Evolutionary conservation across 2,329 filamentous ascomycete species (phyloP).

Genomic region (Calonectria pteridis): DNA sequence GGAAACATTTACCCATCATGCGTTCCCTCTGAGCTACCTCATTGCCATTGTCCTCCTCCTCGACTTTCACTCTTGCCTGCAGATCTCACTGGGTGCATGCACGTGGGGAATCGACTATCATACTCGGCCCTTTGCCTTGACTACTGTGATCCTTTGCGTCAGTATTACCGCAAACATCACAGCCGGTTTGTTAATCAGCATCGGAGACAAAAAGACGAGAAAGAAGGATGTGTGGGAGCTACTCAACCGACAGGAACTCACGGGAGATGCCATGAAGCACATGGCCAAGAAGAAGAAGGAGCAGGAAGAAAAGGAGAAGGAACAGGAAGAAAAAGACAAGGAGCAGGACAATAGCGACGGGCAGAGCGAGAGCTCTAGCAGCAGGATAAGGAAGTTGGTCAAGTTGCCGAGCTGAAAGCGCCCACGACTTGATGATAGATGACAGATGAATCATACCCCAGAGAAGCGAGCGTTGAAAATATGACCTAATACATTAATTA

Average conservation of each 20-base stretch:
- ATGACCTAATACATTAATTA: constrained; percentile 7
- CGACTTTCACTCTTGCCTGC: constrained; percentile 83
- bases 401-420: constrained; percentile 14
- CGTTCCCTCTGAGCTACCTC: constrained; percentile 81
- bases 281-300: constrained; percentile 58
- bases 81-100: constrained; percentile 81
- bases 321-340: constrained; percentile 24
- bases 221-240: constrained; percentile 89
- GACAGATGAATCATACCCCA: constrained; percentile 2
- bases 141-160: constrained; percentile 83
- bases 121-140: constrained; percentile 77
- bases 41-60: constrained; percentile 83
- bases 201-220: constrained; percentile 81
- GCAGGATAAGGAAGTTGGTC: constrained; percentile 11
- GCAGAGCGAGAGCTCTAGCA: constrained; percentile 15
- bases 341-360: constrained; percentile 20
- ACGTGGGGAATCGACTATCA: constrained; percentile 85
- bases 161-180: constrained; percentile 83
- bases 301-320: constrained; percentile 36
- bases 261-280: constrained; percentile 66
- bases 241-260: constrained; percentile 82
- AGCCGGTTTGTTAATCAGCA: constrained; percentile 80
- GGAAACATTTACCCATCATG: constrained; percentile 84
- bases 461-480: not conserved
- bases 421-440: constrained; percentile 3